Conservation (phyloP, 192 early-diverging fungal species). For the Coemansia sp. region DNA sequence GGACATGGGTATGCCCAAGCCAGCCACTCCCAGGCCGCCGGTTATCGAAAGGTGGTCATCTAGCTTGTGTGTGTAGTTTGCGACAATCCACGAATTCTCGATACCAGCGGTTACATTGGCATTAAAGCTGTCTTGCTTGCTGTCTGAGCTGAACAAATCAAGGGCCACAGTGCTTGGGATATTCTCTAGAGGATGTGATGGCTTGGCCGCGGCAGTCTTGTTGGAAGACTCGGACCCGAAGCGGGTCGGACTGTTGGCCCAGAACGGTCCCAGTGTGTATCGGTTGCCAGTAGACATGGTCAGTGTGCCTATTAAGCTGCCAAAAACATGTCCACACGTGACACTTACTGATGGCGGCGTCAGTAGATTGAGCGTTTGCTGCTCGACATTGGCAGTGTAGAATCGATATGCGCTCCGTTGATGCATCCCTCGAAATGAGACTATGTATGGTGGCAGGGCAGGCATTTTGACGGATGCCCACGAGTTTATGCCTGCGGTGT, state of each 20-base stretch:
- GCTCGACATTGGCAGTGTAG: slow-evolving; percentile 34
- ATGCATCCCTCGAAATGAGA: slow-evolving; percentile 61
- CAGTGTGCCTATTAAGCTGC: slow-evolving; percentile 67
- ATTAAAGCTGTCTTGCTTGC: slow-evolving; percentile 7
- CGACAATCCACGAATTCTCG: slow-evolving; percentile 18
- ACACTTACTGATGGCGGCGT: slow-evolving; percentile 67
- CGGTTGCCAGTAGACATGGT: slow-evolving; percentile 71
- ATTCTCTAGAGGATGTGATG: not conserved
- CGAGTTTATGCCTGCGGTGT: slow-evolving; percentile 58
- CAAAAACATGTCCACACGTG: slow-evolving; percentile 65
- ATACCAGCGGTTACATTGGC: slow-evolving; percentile 14
- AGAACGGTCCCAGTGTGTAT: slow-evolving; percentile 35
- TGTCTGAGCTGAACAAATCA: slow-evolving; percentile 4
- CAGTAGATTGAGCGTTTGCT: slow-evolving; percentile 55
- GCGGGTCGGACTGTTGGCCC: slow-evolving; percentile 23
- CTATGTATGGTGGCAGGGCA: slow-evolving; percentile 55
- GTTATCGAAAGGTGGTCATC: slow-evolving; percentile 31
- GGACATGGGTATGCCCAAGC: slow-evolving; percentile 11
- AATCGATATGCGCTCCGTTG: slow-evolving; percentile 11
- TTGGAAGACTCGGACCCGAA: not conserved
- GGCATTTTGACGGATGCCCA: slow-evolving; percentile 60
- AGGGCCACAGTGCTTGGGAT: slow-evolving; percentile 28
- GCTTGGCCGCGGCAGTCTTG: not conserved
- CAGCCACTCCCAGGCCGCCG: slow-evolving; percentile 10
- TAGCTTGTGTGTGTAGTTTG: slow-evolving; percentile 19